Conservation (phyloP, 352 stramenopile genomes). For the Phytophthora podocarpi region DNA sequence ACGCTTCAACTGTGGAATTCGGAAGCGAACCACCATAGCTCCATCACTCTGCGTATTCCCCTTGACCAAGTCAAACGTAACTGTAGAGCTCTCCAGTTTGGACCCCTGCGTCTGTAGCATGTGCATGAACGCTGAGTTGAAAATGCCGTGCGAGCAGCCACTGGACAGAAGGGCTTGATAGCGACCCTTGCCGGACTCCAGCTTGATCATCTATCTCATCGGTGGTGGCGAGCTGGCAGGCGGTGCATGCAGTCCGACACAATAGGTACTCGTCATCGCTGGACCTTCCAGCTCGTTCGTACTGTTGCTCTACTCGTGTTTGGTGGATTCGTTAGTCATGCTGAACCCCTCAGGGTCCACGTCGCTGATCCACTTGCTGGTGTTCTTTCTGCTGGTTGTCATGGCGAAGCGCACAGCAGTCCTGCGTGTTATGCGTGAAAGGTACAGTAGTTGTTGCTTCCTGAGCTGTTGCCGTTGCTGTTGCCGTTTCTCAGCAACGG, state of each 20-base stretch:
- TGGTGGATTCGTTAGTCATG: too few relatives aligned
- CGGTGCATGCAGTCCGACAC: too few relatives aligned
- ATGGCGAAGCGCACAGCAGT: neutral
- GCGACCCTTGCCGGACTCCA: too few relatives aligned
- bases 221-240: too few relatives aligned
- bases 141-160: neutral
- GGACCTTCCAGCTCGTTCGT: too few relatives aligned
- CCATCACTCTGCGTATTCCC: neutral
- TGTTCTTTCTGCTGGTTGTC: conserved; percentile 3
- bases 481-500: neutral
- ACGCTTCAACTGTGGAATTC: conserved; percentile 4
- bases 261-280: too few relatives aligned
- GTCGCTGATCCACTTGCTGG: neutral
- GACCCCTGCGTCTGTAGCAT: neutral
- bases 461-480: neutral
- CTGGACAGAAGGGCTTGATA: too few relatives aligned
- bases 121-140: neutral
- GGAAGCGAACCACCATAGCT: neutral
- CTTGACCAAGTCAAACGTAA: conserved; percentile 4
- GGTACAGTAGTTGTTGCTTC: conserved; percentile 9
- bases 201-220: too few relatives aligned
- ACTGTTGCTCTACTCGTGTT: conserved; percentile 4
- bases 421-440: conserved; percentile 16
- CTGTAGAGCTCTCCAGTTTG: neutral
- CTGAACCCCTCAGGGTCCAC: too few relatives aligned